Base-by-base conservation (phyloP, 257 asterid genomes). In the Nicotiana knightiana region DNA sequence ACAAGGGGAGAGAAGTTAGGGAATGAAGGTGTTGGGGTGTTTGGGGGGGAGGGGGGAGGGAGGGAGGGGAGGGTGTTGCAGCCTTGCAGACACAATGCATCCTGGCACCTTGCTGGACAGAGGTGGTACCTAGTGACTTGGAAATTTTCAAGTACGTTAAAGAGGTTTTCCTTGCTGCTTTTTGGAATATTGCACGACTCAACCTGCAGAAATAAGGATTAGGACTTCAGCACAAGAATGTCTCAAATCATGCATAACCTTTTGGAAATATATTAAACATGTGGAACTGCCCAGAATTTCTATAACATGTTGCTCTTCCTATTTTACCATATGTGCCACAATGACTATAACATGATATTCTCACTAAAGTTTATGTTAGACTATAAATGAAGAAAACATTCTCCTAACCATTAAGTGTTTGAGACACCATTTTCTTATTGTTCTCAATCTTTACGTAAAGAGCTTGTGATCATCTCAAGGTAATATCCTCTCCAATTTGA, bases 391-490 rank as follows among this genome's bases (percentile, higher is more conserved):
- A 24, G 62, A 26, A 51, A 15, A 51, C 63, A 51, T 51, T 75
- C 80, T 13, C 15, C 62, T 15, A 75, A 75, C 3, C 12, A 7
- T 28, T 4, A 0, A 51, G 64, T 28, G 63, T 28, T 75, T 51
- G 26, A 75, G 51, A 28, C 26, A 51, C 30, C 80, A 46, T 73
- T 13, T 75, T 0, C 43, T 75, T 2, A 1, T 16, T 3, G 79
- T 48, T 75, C 63, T 51, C 63, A 15, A 21, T 26, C 46, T 51
- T 43, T 75, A 15, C 8, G 32, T 3, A 75, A 51, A 73, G 33
- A 67, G 6, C 76, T 37, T 67, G 80, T 75, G 64, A 11, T 75
- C 80, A 26, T 75, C 80, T 75, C 63, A 28, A 75, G 80, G 80
- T 75, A 75, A 51, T 15, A 24, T 73, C 51, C 63, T 48, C 51